Conservation (phyloP, 306 rosid genomes). For the Lathyrus aphaca region DNA sequence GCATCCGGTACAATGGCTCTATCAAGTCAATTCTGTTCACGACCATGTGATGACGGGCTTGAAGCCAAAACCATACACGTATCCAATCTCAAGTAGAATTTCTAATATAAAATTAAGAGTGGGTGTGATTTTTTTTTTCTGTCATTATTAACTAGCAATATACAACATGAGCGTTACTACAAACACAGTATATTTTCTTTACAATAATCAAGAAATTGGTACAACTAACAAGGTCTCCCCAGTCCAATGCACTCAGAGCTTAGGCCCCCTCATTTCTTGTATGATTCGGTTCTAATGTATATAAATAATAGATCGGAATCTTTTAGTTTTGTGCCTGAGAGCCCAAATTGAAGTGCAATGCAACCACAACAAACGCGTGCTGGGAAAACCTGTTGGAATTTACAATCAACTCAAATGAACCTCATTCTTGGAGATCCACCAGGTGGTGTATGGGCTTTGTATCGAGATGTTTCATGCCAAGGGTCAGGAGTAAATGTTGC, state of each 20-base stretch:
- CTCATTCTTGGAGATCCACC: conserved; percentile 91
- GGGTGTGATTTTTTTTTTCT: conserved; percentile 7
- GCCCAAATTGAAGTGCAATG: conserved; percentile 36
- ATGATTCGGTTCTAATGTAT: conserved; percentile 36
- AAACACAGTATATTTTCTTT: conserved; percentile 43
- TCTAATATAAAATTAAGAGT: background rate
- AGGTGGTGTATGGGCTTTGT: conserved; percentile 68
- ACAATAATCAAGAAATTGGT: conserved; percentile 53
- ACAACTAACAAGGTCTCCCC: conserved; percentile 45
- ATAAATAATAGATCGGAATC: conserved; percentile 42
- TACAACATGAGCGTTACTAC: conserved; percentile 46
- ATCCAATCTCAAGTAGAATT: conserved; percentile 29
- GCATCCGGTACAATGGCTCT: background rate
- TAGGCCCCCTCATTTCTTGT: conserved; percentile 28
- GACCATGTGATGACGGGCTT: background rate
- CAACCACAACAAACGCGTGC: conserved; percentile 40
- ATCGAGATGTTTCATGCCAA: conserved; percentile 55
- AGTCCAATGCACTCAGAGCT: conserved; percentile 25
- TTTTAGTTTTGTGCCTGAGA: conserved; percentile 32
- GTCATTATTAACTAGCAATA: conserved; percentile 43
- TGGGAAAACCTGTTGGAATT: conserved; percentile 50
- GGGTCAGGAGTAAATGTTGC: conserved; percentile 61
- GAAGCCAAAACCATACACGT: conserved; percentile 10
- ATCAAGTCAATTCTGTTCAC: conserved; percentile 9
- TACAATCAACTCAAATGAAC: conserved; percentile 63